A percentile compares a stretch with the other conserved stretches of the same genome.
Evolutionary conservation across 2,329 filamentous ascomycete genomes (phyloP).

Genomic region (Aspergillus brunneoviolaceus): DNA sequence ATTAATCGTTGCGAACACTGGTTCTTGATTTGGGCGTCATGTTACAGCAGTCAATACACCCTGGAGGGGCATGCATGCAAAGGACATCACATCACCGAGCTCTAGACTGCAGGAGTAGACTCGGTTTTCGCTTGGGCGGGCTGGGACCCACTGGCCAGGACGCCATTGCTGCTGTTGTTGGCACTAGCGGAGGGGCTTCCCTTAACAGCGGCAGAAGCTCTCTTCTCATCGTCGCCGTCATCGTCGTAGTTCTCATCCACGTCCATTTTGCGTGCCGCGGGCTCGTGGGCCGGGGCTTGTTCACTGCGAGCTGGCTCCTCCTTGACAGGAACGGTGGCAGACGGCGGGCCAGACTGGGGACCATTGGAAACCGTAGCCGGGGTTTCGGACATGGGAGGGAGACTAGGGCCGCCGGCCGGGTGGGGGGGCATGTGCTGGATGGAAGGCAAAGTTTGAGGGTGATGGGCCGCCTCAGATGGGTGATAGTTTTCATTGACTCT

Average conservation of each 20-base stretch:
- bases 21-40: neutral
- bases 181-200: conserved; percentile 34
- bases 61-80: neutral
- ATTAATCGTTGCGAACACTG: conserved; percentile 11
- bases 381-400: conserved; percentile 56
- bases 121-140: conserved; percentile 35
- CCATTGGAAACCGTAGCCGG: conserved; percentile 42
- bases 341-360: conserved; percentile 38
- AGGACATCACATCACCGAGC: conserved; percentile 1
- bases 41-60: neutral
- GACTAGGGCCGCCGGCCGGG: conserved; percentile 54
- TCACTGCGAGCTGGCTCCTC: conserved; percentile 56
- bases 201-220: conserved; percentile 35
- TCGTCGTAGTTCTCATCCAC: conserved; percentile 98
- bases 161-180: conserved; percentile 28
- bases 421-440: conserved; percentile 47
- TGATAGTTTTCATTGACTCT: conserved; percentile 78
- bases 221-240: conserved; percentile 79
- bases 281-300: conserved; percentile 64
- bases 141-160: conserved; percentile 26
- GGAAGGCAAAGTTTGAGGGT: conserved; percentile 64
- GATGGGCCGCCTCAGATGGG: conserved; percentile 88
- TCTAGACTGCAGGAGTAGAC: conserved; percentile 23
- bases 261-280: conserved; percentile 91
- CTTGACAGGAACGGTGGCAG: conserved; percentile 53